Conservation (phyloP, 441 rosid genomes). For the Erodium texanum region DNA sequence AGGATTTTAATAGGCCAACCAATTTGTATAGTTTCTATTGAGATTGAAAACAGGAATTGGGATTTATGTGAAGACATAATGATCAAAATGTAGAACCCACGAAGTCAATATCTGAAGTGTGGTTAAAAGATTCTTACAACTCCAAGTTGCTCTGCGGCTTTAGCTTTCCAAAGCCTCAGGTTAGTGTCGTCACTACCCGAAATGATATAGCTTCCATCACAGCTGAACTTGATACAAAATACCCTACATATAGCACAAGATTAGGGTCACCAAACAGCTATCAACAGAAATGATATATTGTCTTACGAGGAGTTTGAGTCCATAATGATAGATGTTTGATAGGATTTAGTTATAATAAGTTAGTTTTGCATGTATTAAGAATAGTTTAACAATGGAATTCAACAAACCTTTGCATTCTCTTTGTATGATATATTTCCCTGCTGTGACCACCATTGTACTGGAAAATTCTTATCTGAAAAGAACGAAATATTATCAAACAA, state of each 20-base stretch:
- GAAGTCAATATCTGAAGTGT: neutral
- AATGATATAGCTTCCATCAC: slow-evolving; percentile 75
- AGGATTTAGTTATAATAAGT: neutral
- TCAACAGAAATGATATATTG: too few relatives aligned
- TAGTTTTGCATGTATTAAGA: neutral
- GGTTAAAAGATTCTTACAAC: slow-evolving; percentile 48
- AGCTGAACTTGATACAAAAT: slow-evolving; percentile 79
- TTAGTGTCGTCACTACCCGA: slow-evolving; percentile 96
- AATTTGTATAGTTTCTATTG: neutral
- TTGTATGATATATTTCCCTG: slow-evolving; percentile 82
- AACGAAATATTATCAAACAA: slow-evolving; percentile 6
- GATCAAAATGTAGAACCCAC: too few relatives aligned
- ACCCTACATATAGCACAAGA: slow-evolving; percentile 39
- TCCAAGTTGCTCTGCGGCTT: slow-evolving; percentile 91
- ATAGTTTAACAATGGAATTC: too few relatives aligned
- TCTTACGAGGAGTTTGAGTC: too few relatives aligned
- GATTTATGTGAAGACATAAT: too few relatives aligned
- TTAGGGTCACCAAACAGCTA: neutral
- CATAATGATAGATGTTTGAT: neutral
- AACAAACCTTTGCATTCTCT: slow-evolving; percentile 93
- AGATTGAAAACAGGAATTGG: too few relatives aligned
- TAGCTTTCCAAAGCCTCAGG: slow-evolving; percentile 92
- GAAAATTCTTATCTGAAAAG: slow-evolving; percentile 68
- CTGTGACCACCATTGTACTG: slow-evolving; percentile 84
- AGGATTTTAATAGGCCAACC: neutral